These are phyloP conservation scores for Telopea speciosissima DNA, from an alignment of 177 flowering plant species.

Conservation along the genomic window DNA sequence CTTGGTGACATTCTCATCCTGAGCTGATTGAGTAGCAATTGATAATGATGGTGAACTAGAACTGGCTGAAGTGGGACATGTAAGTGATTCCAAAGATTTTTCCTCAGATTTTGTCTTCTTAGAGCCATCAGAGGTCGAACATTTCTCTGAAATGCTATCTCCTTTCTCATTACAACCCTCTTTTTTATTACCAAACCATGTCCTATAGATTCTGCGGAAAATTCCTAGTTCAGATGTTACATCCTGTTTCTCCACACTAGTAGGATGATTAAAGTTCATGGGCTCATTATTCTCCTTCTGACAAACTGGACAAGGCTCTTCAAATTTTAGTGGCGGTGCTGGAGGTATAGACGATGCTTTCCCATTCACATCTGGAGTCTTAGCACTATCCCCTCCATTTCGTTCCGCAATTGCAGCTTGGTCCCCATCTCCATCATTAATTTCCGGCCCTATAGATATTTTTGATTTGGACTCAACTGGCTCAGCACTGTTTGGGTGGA, in stretches of 20 bases:
- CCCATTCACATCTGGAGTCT: constrained; percentile 10
- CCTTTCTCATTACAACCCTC: constrained; percentile 10
- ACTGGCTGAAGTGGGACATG: not conserved
- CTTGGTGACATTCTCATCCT: constrained; percentile 10
- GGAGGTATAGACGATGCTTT: constrained; percentile 4
- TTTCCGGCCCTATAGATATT: constrained; percentile 7
- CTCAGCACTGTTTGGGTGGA: constrained; percentile 20
- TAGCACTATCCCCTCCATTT: constrained; percentile 11
- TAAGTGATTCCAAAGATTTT: constrained; percentile 11
- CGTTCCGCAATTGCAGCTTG: constrained; percentile 1
- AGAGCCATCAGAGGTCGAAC: constrained; percentile 5
- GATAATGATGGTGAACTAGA: constrained; percentile 15
- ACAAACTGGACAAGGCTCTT: constrained; percentile 10
- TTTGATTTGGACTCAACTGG: constrained; percentile 19
- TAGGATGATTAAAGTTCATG: not conserved
- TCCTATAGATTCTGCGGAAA: constrained; percentile 34
- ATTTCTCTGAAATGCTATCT: constrained; percentile 1
- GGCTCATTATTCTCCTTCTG: constrained; percentile 13
- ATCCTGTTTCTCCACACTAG: constrained; percentile 14
- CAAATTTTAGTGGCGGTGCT: constrained; percentile 4
- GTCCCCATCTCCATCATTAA: constrained; percentile 9
- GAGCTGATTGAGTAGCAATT: constrained; percentile 12
- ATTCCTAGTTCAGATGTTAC: constrained; percentile 26
- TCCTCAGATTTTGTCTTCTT: constrained; percentile 12
- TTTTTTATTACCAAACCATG: constrained; percentile 31